phyloP scores from a whole-genome alignment of 108 stramenopile genomes.

The Discostella stelligeroides region DNA sequence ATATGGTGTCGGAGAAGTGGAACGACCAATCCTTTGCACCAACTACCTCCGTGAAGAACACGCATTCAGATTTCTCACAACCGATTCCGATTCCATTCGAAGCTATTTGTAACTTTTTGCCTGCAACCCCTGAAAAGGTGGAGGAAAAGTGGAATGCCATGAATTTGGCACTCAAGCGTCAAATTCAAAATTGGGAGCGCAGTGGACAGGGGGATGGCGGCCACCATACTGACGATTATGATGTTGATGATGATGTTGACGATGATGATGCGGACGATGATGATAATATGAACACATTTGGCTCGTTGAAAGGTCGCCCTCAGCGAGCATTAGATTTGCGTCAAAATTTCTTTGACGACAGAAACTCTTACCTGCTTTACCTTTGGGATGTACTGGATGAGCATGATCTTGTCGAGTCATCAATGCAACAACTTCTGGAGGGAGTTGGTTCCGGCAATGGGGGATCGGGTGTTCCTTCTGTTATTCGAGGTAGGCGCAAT shows the following conservation, averaged over 20 bases:
- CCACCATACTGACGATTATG: neutral
- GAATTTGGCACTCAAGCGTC: neutral
- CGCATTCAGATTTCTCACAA: neutral
- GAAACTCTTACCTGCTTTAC: too few relatives aligned
- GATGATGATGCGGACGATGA: neutral
- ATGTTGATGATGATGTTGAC: neutral
- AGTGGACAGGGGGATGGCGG: neutral
- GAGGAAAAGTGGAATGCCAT: too few relatives aligned
- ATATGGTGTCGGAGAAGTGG: neutral
- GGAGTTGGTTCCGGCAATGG: too few relatives aligned
- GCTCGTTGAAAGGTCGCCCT: neutral
- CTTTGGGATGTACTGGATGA: too few relatives aligned
- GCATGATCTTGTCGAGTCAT: too few relatives aligned
- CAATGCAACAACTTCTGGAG: too few relatives aligned
- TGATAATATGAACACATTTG: neutral
- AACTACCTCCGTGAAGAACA: neutral
- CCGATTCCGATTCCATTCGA: neutral
- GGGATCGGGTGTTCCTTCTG: too few relatives aligned
- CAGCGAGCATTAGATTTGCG: too few relatives aligned
- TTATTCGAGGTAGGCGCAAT: too few relatives aligned
- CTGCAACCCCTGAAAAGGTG: neutral
- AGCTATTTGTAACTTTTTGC: neutral
- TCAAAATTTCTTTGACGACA: neutral
- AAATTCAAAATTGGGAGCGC: neutral
- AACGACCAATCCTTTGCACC: neutral